Percentiles rank a stretch among this genome's conserved stretches.
Evolutionary conservation across 768 basidiomycete genomes (phyloP).

Genomic region (Fistulinella prunicolor): DNA sequence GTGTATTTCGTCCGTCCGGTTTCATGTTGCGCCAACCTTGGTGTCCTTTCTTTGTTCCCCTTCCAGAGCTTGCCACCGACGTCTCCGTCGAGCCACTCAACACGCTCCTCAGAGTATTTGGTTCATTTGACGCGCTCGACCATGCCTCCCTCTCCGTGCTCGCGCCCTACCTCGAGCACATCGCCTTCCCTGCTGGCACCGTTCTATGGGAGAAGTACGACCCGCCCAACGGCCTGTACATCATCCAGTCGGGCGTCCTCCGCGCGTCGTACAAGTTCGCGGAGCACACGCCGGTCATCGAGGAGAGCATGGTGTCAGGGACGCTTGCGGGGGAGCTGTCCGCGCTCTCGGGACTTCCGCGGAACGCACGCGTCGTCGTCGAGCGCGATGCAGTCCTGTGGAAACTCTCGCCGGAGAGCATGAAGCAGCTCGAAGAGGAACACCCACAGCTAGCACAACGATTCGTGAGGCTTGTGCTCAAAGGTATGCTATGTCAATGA

Average conservation of each 20-base stretch:
- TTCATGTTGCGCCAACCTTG: no score
- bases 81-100: constrained; percentile 59
- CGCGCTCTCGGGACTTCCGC: constrained; percentile 69
- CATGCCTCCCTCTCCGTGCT: constrained; percentile 59
- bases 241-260: constrained; percentile 85
- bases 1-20: constrained; percentile 12
- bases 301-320: constrained; percentile 93
- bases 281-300: constrained; percentile 60
- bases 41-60: not conserved
- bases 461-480: constrained; percentile 69
- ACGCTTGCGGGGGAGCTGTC: constrained; percentile 91
- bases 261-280: constrained; percentile 81
- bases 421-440: constrained; percentile 65
- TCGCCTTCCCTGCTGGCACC: constrained; percentile 52
- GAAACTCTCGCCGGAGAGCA: constrained; percentile 61
- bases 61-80: constrained; percentile 30
- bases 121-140: constrained; percentile 61
- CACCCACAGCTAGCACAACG: constrained; percentile 60
- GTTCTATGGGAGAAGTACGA: constrained; percentile 81
- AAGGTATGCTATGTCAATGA: constrained; percentile 47
- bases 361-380: constrained; percentile 84
- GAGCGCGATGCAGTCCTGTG: constrained; percentile 80
- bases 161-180: constrained; percentile 65
- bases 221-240: constrained; percentile 75
- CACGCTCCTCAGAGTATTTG: constrained; percentile 77